Conservation (phyloP, 1,284 basidiomycete genomes). For the Sanghuangporus weigelae region DNA sequence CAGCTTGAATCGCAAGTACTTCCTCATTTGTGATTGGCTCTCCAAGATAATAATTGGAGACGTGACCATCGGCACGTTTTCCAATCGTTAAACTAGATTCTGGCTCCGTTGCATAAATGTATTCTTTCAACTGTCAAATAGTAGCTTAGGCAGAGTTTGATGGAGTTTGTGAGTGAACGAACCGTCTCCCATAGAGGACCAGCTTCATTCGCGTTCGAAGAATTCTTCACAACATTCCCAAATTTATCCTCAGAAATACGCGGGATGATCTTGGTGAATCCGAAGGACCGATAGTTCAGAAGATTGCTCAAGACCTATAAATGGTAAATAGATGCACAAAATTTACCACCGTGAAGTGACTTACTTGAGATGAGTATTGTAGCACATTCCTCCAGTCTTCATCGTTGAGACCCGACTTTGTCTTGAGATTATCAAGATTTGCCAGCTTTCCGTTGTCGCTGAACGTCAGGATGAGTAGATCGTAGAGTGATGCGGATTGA, state of each 20-base stretch:
- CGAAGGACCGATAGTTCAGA: constrained; percentile 75
- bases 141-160: neutral
- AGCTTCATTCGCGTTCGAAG: constrained; percentile 51
- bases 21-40: constrained; percentile 66
- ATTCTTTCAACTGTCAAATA: constrained; percentile 52
- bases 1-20: constrained; percentile 65
- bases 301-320: constrained; percentile 68
- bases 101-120: constrained; percentile 65
- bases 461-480: constrained; percentile 66
- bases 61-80: constrained; percentile 68
- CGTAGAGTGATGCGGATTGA: constrained; percentile 55
- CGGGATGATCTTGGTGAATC: constrained; percentile 80
- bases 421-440: constrained; percentile 49
- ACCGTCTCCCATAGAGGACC: constrained; percentile 59
- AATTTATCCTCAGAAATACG: constrained; percentile 59
- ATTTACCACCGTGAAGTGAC: constrained; percentile 15
- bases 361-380: constrained; percentile 69
- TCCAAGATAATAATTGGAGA: constrained; percentile 81
- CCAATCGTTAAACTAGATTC: constrained; percentile 69
- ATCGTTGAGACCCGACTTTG: constrained; percentile 44
- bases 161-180: constrained; percentile 18
- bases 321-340: constrained; percentile 12
- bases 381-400: constrained; percentile 65
- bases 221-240: constrained; percentile 53
- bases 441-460: constrained; percentile 53